Evolutionary conservation across 73 alveolate species (phyloP).

Genomic region (Symbiodinium pilosum): DNA sequence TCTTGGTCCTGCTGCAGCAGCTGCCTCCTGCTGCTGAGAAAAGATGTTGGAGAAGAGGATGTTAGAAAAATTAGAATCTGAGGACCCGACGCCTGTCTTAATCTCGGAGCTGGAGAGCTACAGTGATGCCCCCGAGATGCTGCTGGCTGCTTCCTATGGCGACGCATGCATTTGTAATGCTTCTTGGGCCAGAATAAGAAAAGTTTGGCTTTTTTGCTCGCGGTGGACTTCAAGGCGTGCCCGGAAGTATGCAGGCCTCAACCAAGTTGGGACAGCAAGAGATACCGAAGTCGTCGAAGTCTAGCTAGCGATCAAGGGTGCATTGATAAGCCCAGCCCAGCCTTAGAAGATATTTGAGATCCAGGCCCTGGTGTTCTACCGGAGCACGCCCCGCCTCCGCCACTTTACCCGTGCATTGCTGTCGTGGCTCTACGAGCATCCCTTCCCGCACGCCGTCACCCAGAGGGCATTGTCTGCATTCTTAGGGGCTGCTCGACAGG

Average conservation of each 20-base stretch:
- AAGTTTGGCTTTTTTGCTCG: neutral
- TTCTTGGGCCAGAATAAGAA: neutral
- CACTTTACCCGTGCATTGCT: constrained; percentile 38
- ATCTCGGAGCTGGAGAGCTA: constrained; percentile 64
- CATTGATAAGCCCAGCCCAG: too few relatives aligned
- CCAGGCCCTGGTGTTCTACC: neutral
- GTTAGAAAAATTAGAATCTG: neutral
- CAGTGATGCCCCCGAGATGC: constrained; percentile 18
- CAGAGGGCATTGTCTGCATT: constrained; percentile 80
- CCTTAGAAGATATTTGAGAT: neutral
- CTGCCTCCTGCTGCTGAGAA: too few relatives aligned
- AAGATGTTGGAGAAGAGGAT: neutral
- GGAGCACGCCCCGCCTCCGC: constrained; percentile 19
- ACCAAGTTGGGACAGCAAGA: too few relatives aligned
- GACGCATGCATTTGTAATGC: constrained; percentile 86
- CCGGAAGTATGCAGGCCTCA: too few relatives aligned
- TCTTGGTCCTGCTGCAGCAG: too few relatives aligned
- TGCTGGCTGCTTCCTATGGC: constrained; percentile 63
- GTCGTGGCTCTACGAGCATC: constrained; percentile 70
- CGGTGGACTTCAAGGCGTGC: neutral
- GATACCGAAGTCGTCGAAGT: too few relatives aligned
- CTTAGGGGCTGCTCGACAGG: constrained; percentile 33
- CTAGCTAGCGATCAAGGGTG: too few relatives aligned
- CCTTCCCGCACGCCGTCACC: constrained; percentile 73
- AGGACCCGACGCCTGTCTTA: neutral